Percentiles rank a stretch among this genome's conserved stretches.
phyloP scores from a whole-genome alignment of 1,139 yeast genomes.

The Saccharomyces hybrid region DNA sequence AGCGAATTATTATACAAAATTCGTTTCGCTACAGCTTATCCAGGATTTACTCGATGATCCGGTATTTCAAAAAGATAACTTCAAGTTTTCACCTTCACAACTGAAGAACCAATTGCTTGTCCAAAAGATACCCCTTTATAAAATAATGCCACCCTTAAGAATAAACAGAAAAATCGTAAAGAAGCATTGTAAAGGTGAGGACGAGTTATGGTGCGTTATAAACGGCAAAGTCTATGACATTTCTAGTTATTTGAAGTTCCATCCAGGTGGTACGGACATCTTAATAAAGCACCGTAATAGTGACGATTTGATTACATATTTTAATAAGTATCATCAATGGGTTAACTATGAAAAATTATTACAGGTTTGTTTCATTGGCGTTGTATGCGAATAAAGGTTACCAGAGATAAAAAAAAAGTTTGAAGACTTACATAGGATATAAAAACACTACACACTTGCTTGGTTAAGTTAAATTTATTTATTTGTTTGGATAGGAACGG shows the following conservation, averaged over 20 bases:
- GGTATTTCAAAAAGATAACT: conserved; percentile 3
- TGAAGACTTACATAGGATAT: background rate
- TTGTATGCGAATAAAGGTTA: background rate
- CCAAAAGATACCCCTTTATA: conserved; percentile 18
- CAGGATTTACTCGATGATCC: conserved; percentile 5
- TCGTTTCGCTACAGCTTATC: background rate
- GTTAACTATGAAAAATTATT: conserved; percentile 78
- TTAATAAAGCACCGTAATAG: conserved; percentile 70
- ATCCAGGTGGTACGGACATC: conserved; percentile 87
- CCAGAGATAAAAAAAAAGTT: background rate
- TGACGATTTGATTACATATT: conserved; percentile 70
- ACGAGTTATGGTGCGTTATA: conserved; percentile 82
- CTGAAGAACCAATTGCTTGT: background rate
- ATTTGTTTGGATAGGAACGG: background rate
- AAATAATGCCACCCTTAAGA: conserved; percentile 37
- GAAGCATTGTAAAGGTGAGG: conserved; percentile 43
- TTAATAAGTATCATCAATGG: conserved; percentile 82
- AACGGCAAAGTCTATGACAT: conserved; percentile 78
- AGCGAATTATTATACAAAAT: background rate
- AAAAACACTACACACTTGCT: background rate
- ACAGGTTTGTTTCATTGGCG: conserved; percentile 69
- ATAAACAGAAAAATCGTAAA: conserved; percentile 54
- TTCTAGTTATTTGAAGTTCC: conserved; percentile 73
- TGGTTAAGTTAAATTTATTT: background rate
- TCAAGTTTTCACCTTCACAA: background rate